Conservation (phyloP, 2,329 filamentous ascomycete genomes). For the Ascosphaera acerosa region DNA sequence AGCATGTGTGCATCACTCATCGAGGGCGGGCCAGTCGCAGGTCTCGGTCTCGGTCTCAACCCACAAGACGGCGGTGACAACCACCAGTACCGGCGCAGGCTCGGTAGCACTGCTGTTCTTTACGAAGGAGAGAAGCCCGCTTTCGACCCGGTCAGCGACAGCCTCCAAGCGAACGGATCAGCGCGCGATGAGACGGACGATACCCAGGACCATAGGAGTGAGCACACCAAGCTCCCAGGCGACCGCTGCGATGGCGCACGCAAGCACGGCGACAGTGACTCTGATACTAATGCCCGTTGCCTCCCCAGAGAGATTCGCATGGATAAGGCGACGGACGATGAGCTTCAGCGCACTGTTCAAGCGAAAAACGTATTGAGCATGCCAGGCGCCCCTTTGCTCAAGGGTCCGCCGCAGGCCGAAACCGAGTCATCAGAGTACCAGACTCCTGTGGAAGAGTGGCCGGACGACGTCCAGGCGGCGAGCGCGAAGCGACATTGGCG, state of each 20-base stretch:
- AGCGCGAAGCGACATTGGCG: not conserved
- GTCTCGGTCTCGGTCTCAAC: too few species aligned
- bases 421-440: not conserved
- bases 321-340: slow-evolving; percentile 1
- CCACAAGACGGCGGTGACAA: not conserved
- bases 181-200: too few species aligned
- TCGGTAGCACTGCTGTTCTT: too few species aligned
- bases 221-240: too few species aligned
- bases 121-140: too few species aligned
- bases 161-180: too few species aligned
- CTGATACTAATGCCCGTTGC: not conserved
- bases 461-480: not conserved
- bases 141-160: too few species aligned
- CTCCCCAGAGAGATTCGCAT: slow-evolving; percentile 1
- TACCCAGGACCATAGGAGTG: not conserved
- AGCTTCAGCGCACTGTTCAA: slow-evolving; percentile 1
- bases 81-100: not conserved
- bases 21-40: too few species aligned
- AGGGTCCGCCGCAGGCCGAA: not conserved
- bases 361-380: not conserved
- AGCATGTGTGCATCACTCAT: not conserved
- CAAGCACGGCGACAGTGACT: not conserved
- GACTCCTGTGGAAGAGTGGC: not conserved
- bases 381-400: too few species aligned
- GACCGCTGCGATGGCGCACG: not conserved